Percentiles rank a stretch among this genome's conserved stretches.
Conservation (phyloP, 1,139 yeast species). For the Kodamaea alishanica region DNA sequence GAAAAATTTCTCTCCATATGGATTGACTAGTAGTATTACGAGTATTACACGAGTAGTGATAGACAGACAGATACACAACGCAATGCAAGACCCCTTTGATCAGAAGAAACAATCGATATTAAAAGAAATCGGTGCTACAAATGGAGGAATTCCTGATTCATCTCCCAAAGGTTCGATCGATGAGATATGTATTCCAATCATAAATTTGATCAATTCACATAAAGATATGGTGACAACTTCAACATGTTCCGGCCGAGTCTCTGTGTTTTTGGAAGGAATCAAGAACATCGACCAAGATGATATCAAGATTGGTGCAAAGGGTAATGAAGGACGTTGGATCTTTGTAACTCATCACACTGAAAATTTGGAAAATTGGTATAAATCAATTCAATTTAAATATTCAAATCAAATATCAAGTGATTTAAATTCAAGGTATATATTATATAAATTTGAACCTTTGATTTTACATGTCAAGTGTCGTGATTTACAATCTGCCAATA, state of each 20-base stretch:
- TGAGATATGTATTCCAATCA: conserved; percentile 65
- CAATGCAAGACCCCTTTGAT: conserved; percentile 54
- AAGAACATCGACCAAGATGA: conserved; percentile 21
- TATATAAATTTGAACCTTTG: conserved; percentile 80
- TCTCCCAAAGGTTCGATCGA: conserved; percentile 88
- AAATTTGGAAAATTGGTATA: conserved; percentile 53
- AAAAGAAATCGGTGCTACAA: conserved; percentile 46
- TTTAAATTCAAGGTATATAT: conserved; percentile 46
- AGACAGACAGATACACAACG: neutral
- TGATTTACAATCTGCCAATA: conserved; percentile 53
- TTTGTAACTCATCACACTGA: conserved; percentile 67
- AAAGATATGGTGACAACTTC: conserved; percentile 78
- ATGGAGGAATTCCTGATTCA: conserved; percentile 51
- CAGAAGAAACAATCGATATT: conserved; percentile 64
- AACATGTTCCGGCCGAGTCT: conserved; percentile 83
- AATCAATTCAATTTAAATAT: conserved; percentile 25
- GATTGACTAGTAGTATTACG: too few relatives aligned
- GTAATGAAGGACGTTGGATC: conserved; percentile 82
- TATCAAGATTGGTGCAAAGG: conserved; percentile 72
- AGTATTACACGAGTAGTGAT: neutral
- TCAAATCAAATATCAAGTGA: conserved; percentile 8
- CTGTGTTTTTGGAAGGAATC: conserved; percentile 72
- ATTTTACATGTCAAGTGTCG: conserved; percentile 82
- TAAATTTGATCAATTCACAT: conserved; percentile 59
- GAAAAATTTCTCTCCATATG: conserved; percentile 1